phyloP scores from a whole-genome alignment of 305 asterid genomes.

The Fraxinus nigra region DNA sequence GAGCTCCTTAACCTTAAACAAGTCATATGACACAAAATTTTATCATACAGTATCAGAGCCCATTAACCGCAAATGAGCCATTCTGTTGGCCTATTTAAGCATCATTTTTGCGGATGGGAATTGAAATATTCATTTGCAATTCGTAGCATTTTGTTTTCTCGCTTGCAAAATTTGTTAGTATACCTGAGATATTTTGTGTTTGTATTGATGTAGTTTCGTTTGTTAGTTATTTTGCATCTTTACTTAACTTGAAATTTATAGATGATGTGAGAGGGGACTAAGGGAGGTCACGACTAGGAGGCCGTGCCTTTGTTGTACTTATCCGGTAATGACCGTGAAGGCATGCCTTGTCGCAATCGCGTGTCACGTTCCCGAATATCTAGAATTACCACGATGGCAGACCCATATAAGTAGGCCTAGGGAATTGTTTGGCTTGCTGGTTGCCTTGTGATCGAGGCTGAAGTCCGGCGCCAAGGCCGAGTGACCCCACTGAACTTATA shows the following conservation, averaged over 20 bases:
- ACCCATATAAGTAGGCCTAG: not conserved
- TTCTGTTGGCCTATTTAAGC: not conserved
- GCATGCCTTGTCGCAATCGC: not conserved
- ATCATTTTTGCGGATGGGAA: not conserved
- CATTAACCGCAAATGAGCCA: not conserved
- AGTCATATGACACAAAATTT: not conserved
- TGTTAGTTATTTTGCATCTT: not conserved
- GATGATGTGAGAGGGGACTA: not conserved
- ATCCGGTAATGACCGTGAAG: not conserved
- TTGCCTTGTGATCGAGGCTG: not conserved
- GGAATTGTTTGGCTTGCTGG: not conserved
- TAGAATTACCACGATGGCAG: not conserved
- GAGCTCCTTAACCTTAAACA: not conserved
- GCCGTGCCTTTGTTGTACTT: not conserved
- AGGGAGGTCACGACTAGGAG: not conserved
- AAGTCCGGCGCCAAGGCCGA: not conserved
- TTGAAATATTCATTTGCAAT: not conserved
- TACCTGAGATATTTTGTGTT: not conserved
- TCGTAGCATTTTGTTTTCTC: not conserved
- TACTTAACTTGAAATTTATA: not conserved
- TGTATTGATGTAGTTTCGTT: not conserved
- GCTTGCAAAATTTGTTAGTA: not conserved
- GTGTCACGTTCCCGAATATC: not conserved
- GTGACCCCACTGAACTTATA: not conserved
- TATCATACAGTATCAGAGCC: not conserved